Base-by-base conservation (phyloP, 441 rosid species). In the Melastoma candidum region DNA sequence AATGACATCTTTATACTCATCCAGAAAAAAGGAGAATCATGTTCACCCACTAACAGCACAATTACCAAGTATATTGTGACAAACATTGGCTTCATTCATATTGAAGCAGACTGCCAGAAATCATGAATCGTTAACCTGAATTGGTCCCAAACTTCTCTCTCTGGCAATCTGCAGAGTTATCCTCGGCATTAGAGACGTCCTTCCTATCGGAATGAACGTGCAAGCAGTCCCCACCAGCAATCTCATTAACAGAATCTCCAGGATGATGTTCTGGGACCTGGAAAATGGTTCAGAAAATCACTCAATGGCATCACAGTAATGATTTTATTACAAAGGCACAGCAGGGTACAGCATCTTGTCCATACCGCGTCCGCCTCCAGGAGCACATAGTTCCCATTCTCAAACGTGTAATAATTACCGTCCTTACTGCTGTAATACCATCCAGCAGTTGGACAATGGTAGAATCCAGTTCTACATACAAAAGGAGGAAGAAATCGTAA, bases 401-500 rank as follows among this genome's bases (percentile, higher is more conserved):
- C 95, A 60, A 84, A 75, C 64, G 71, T 83, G 82, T 90, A 90
- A 66, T 87, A 87, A 46, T 62, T 74, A 47, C 96, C 85, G 61
- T 90, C 95, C 57, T 71, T 70, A 56, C 78, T 83, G 61, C 86
- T 81, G 65, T 87, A 87, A 63, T 84, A 90, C 97, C 96, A 90
- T 13, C 95, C 97, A 60, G 79, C 95, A 63, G 4, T 54, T 25
- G 95, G 88, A 49, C 87, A 86, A 58, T 90, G 92, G 70, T 87
- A 87, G 70, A 90, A 87, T 68, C 95, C 96, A 63, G 81, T 84
- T 54, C 97, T 87, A 83, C 73, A 58, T 39, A 43, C 64, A 66
- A 44, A 49, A 51, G 29, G 48, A 22, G 47, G 56, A 55, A 51
- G 26, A 12, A 51, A 11, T 12, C 27, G 17, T 7, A 51, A 8